phyloP scores from a whole-genome alignment of 169 alveolate species.

The Eimeria acervulina region DNA sequence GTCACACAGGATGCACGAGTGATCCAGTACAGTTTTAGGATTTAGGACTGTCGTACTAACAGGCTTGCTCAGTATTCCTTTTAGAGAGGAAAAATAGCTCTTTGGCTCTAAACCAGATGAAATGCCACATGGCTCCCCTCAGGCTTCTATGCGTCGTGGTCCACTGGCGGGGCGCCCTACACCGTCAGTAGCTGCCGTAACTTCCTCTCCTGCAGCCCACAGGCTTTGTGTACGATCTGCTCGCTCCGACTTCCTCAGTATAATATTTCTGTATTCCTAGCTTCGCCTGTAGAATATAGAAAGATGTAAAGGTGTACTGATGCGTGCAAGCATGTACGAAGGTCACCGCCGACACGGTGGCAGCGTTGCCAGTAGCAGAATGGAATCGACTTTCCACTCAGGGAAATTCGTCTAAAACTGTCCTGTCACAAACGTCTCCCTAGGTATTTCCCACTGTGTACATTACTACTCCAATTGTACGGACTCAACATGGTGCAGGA shows the following conservation, averaged over 20 bases:
- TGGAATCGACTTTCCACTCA: background rate
- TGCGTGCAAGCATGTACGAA: background rate
- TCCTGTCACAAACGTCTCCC: background rate
- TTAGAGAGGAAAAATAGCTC: background rate
- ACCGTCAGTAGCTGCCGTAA: background rate
- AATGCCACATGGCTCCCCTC: background rate
- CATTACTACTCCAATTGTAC: background rate
- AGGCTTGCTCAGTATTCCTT: background rate
- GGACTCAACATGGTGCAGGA: background rate
- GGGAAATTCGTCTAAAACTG: background rate
- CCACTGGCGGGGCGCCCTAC: constrained; percentile 30
- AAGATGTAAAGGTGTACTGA: background rate
- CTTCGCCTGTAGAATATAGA: background rate
- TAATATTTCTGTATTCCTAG: background rate
- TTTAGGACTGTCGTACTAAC: too few relatives aligned
- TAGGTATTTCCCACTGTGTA: background rate
- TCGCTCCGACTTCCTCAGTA: background rate
- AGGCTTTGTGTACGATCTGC: background rate
- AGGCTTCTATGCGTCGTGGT: background rate
- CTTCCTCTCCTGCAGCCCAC: background rate
- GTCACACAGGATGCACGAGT: background rate
- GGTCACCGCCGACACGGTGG: constrained; percentile 1
- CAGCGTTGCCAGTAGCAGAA: background rate
- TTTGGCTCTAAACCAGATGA: background rate
- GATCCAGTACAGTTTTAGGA: background rate